phyloP scores from a whole-genome alignment of 768 basidiomycete species.

The Mycena polygramma region DNA sequence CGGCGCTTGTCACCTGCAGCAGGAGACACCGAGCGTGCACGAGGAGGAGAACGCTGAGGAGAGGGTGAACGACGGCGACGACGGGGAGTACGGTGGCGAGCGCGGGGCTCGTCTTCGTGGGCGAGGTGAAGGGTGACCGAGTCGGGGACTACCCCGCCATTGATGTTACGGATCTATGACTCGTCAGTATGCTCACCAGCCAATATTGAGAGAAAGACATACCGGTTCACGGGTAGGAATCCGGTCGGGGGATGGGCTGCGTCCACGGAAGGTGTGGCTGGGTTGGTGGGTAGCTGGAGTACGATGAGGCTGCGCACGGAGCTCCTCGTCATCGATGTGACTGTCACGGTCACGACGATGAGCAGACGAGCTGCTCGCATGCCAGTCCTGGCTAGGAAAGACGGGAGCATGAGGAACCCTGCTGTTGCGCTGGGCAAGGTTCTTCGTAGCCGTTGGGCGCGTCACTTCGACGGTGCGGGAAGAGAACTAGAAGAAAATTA shows the following conservation, averaged over 20 bases:
- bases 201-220: not conserved
- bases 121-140: not conserved
- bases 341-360: not conserved
- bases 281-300: not conserved
- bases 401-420: conserved; percentile 5
- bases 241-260: not conserved
- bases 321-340: not conserved
- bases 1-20: not conserved
- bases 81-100: not conserved
- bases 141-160: conserved; percentile 8
- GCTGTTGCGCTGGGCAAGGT: conserved; percentile 22
- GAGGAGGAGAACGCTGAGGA: not conserved
- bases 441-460: conserved; percentile 4
- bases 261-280: not conserved
- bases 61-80: not conserved
- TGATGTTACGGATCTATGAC: conserved; percentile 3
- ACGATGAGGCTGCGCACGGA: not conserved
- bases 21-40: not conserved
- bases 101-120: not conserved
- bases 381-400: not conserved
- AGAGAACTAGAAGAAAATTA: not conserved
- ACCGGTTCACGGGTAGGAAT: not conserved
- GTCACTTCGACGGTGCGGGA: not conserved
- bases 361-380: too few relatives aligned
- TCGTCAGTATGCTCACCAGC: not conserved